Evolutionary conservation across 495 filamentous ascomycete species (phyloP).

Genomic region (Penicillium silybi): DNA sequence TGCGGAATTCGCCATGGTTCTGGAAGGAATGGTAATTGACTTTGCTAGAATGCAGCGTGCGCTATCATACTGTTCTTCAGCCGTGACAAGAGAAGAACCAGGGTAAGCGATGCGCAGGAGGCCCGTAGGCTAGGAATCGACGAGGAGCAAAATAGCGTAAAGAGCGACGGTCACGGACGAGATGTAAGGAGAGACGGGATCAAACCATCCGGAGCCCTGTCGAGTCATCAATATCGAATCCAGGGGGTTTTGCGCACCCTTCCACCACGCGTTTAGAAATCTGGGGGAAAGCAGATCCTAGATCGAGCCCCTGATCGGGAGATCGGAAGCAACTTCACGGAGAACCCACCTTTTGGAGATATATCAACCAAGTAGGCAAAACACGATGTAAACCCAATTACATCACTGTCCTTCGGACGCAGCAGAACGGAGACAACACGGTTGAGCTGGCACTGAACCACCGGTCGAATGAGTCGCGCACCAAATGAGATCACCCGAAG

Average conservation of each 20-base stretch:
- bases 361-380: slow-evolving; percentile 2
- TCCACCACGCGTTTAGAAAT: slow-evolving; percentile 15
- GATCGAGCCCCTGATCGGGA: slow-evolving; percentile 19
- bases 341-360: slow-evolving; percentile 8
- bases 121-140: not conserved
- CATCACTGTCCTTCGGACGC: slow-evolving; percentile 15
- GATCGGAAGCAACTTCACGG: slow-evolving; percentile 1
- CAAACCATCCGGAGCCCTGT: slow-evolving; percentile 4
- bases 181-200: slow-evolving; percentile 6
- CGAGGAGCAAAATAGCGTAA: slow-evolving; percentile 10
- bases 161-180: slow-evolving; percentile 11
- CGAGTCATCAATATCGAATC: slow-evolving; percentile 6
- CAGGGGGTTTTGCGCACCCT: not conserved
- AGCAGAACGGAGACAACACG: not conserved
- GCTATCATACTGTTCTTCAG: slow-evolving; percentile 20
- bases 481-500: slow-evolving; percentile 6
- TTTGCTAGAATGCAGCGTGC: slow-evolving; percentile 12
- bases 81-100: not conserved
- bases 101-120: not conserved
- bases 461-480: slow-evolving; percentile 2
- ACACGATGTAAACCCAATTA: slow-evolving; percentile 13
- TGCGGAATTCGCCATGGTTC: slow-evolving; percentile 26
- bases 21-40: not conserved
- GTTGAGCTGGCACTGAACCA: not conserved
- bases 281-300: slow-evolving; percentile 9